phyloP scores from a whole-genome alignment of 2,329 filamentous ascomycete species.

The Hymenoscyphus linearis region DNA sequence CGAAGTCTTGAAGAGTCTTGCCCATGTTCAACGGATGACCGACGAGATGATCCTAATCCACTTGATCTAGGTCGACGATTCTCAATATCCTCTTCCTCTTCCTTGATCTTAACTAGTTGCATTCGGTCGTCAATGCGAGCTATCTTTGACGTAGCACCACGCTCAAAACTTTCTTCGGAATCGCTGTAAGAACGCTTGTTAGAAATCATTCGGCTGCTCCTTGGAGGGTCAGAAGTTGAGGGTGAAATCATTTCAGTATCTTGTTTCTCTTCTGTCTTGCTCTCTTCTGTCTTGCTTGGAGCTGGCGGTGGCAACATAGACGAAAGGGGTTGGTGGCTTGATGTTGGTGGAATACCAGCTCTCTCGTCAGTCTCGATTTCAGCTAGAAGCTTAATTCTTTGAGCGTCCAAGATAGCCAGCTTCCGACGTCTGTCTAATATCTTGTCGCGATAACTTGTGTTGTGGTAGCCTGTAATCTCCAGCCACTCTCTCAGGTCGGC shows the following conservation, averaged over 20 bases:
- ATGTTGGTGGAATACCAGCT: slow-evolving; percentile 10
- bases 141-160: slow-evolving; percentile 17
- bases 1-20: slow-evolving; percentile 14
- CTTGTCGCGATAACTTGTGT: slow-evolving; percentile 31
- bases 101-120: slow-evolving; percentile 11
- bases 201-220: slow-evolving; percentile 20
- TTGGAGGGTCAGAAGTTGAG: slow-evolving; percentile 10
- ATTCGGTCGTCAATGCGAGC: slow-evolving; percentile 24
- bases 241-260: slow-evolving; percentile 8
- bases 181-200: slow-evolving; percentile 29
- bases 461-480: slow-evolving; percentile 33
- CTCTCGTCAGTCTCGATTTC: slow-evolving; percentile 28
- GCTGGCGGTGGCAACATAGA: slow-evolving; percentile 25
- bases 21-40: slow-evolving; percentile 15
- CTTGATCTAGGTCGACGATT: slow-evolving; percentile 21
- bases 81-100: slow-evolving; percentile 19
- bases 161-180: slow-evolving; percentile 18
- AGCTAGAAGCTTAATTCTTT: slow-evolving; percentile 28
- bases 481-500: slow-evolving; percentile 34
- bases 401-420: slow-evolving; percentile 31
- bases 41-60: slow-evolving; percentile 17
- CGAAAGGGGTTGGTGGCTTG: slow-evolving; percentile 4
- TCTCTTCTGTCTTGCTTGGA: slow-evolving; percentile 16
- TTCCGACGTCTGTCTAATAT: slow-evolving; percentile 25
- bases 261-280: slow-evolving; percentile 11